Percentiles rank a stretch among this genome's conserved stretches.
phyloP scores from a whole-genome alignment of 148 eudicot species.

The Diospyros lotus region DNA sequence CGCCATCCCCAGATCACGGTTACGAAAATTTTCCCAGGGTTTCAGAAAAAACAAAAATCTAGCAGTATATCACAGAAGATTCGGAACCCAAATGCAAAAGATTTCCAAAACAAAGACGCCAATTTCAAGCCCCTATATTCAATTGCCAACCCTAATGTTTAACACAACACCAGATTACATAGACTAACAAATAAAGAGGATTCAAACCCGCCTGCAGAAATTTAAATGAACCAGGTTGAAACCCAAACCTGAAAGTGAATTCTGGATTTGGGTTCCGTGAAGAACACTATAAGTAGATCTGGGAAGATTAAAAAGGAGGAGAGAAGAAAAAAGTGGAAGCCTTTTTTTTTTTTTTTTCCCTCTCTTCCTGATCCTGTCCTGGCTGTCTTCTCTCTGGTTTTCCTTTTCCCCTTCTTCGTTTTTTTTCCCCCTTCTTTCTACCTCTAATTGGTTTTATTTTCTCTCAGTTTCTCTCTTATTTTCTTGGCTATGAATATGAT shows the following conservation, averaged over 20 bases:
- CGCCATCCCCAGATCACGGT: slow-evolving; percentile 36
- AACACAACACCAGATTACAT: no score
- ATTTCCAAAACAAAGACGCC: not conserved
- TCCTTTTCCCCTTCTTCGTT: slow-evolving; percentile 1
- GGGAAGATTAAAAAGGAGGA: not conserved
- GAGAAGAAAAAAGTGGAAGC: not conserved
- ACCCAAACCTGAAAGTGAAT: not conserved
- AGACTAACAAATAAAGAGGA: no score
- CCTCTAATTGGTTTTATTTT: no score
- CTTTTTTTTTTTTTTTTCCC: not conserved
- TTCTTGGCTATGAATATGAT: no score
- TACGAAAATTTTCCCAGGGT: slow-evolving; percentile 15
- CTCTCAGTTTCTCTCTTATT: no score
- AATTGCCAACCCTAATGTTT: no score
- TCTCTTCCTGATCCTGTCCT: not conserved
- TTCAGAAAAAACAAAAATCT: slow-evolving; percentile 4
- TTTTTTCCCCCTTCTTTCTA: not conserved
- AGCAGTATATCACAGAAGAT: not conserved
- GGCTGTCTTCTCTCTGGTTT: not conserved
- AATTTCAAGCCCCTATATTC: no score
- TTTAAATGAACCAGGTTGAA: not conserved
- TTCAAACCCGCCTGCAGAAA: no score
- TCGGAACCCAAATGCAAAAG: not conserved
- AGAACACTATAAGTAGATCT: slow-evolving; percentile 6
- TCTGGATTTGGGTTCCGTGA: not conserved